These are phyloP conservation scores for Vitis vinifera DNA, from an alignment of 164 flowering plant genomes.

Conservation along the genomic window DNA sequence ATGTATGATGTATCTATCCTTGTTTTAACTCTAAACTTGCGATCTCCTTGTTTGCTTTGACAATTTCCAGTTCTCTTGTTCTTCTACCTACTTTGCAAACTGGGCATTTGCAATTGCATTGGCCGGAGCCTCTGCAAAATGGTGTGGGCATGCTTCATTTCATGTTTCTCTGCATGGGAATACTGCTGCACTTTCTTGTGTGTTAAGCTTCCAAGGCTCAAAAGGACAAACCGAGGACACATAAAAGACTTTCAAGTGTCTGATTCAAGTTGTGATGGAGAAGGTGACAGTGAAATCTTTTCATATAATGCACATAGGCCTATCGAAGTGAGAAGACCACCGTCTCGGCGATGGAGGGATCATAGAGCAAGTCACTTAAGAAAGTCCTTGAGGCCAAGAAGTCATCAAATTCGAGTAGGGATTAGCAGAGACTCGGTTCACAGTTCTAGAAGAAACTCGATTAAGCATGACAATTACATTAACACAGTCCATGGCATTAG, in stretches of 20 bases:
- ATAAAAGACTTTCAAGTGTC: slow-evolving; percentile 21
- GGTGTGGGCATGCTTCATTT: slow-evolving; percentile 34
- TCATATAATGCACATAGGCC: slow-evolving; percentile 1
- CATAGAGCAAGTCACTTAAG: slow-evolving; percentile 28
- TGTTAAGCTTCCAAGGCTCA: slow-evolving; percentile 20
- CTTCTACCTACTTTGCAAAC: slow-evolving; percentile 46
- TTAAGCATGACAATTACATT: slow-evolving; percentile 12
- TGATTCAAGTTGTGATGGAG: slow-evolving; percentile 2
- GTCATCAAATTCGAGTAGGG: slow-evolving; percentile 28
- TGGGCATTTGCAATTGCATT: slow-evolving; percentile 44
- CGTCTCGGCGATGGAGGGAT: slow-evolving; percentile 17
- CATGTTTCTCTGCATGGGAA: slow-evolving; percentile 34
- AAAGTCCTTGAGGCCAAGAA: slow-evolving; percentile 45
- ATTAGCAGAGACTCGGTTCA: slow-evolving; percentile 20
- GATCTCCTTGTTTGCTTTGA: background rate
- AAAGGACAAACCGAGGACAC: slow-evolving; percentile 9
- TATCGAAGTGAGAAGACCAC: slow-evolving; percentile 12
- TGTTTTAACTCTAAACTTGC: too few relatives aligned
- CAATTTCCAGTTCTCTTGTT: slow-evolving; percentile 55
- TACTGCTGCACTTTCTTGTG: slow-evolving; percentile 41
- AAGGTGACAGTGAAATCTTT: slow-evolving; percentile 18
- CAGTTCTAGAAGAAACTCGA: slow-evolving; percentile 2
- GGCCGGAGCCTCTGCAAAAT: slow-evolving; percentile 32
- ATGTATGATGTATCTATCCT: too few relatives aligned
- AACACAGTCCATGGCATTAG: slow-evolving; percentile 26